phyloP scores from a whole-genome alignment of 164 flowering plant species.

The Hamamelis virginiana region DNA sequence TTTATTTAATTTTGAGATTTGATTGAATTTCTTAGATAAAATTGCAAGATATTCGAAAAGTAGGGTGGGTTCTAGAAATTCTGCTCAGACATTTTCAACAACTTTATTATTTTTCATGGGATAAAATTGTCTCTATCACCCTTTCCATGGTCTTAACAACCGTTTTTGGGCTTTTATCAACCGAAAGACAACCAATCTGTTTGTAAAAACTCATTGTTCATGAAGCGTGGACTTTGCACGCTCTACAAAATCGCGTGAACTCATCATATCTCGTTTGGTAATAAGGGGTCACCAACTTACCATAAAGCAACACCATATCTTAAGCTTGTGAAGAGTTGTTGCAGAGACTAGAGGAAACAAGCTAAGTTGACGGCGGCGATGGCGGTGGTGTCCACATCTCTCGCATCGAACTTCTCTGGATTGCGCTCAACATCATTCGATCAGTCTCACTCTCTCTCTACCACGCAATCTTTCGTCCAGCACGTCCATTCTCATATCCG shows the following conservation, averaged over 20 bases:
- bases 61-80: too few species aligned
- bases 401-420: constrained; percentile 51
- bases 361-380: background rate
- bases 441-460: constrained; percentile 24
- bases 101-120: too few species aligned
- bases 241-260: constrained; percentile 3
- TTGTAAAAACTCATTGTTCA: too few species aligned
- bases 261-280: background rate
- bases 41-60: too few species aligned
- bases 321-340: background rate
- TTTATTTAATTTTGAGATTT: too few species aligned
- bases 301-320: background rate
- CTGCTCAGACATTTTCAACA: too few species aligned
- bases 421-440: constrained; percentile 46
- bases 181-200: too few species aligned
- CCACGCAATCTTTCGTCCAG: constrained; percentile 37
- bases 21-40: too few species aligned
- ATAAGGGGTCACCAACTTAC: constrained; percentile 2
- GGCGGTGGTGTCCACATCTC: constrained; percentile 43
- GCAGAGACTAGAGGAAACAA: background rate
- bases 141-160: too few species aligned
- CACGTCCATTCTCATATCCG: constrained; percentile 47
- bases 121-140: too few species aligned
- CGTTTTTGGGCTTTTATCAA: too few species aligned
- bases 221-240: background rate